These are phyloP conservation scores for Coemansia sp. DNA, from an alignment of 192 early-diverging fungal genomes.

Conservation along the genomic window DNA sequence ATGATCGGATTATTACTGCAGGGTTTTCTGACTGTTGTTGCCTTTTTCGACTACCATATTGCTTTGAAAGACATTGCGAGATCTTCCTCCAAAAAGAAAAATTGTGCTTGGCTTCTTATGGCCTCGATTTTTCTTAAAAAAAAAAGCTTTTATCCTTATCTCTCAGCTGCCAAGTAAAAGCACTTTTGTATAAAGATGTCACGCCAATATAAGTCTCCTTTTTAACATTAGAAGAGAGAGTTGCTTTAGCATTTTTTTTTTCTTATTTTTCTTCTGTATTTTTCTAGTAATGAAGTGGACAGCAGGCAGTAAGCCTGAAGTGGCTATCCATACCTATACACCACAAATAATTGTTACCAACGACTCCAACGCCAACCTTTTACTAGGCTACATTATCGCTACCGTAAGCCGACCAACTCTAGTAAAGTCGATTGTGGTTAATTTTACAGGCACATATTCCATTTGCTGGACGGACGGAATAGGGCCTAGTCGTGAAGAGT, in stretches of 20 bases:
- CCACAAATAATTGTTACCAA: conserved; percentile 34
- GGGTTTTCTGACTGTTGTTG: too few relatives aligned
- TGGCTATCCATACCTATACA: conserved; percentile 29
- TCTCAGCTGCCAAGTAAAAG: too few relatives aligned
- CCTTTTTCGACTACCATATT: too few relatives aligned
- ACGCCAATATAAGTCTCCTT: too few relatives aligned
- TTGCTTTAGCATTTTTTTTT: background rate
- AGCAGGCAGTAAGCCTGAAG: conserved; percentile 7
- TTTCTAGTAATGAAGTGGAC: conserved; percentile 24
- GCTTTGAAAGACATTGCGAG: too few relatives aligned
- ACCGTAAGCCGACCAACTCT: conserved; percentile 13
- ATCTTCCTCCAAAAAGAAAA: too few relatives aligned
- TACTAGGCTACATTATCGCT: conserved; percentile 25
- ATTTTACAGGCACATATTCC: conserved; percentile 30
- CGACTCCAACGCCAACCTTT: conserved; percentile 34
- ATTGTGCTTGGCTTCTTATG: too few relatives aligned
- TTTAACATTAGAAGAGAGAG: too few relatives aligned
- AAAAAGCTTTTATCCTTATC: too few relatives aligned
- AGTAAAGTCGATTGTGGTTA: conserved; percentile 23
- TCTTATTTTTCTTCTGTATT: conserved; percentile 4
- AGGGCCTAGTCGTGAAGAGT: conserved; percentile 21
- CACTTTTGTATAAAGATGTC: too few relatives aligned
- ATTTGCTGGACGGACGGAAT: conserved; percentile 27
- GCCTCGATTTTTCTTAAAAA: too few relatives aligned
- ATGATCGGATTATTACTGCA: too few relatives aligned